A percentile compares a stretch with the other conserved stretches of the same genome.
phyloP scores from a whole-genome alignment of 1,284 basidiomycete species.

The Melampsora larici-populina region DNA sequence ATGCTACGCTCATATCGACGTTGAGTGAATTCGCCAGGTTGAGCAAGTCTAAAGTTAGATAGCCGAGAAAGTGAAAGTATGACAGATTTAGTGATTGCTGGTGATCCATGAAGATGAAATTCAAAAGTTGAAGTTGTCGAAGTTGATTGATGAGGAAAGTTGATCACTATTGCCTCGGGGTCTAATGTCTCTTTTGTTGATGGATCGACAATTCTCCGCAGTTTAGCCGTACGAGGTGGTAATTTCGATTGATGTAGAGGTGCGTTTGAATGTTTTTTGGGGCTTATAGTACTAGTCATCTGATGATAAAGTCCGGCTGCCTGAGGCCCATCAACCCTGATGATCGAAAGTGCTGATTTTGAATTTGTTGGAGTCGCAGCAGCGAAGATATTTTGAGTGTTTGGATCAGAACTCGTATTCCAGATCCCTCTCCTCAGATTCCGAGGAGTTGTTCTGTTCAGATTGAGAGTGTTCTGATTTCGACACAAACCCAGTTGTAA shows the following conservation, averaged over 20 bases:
- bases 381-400: slow-evolving; percentile 69
- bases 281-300: slow-evolving; percentile 57
- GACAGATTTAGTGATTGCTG: slow-evolving; percentile 69
- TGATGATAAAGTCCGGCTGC: slow-evolving; percentile 62
- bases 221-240: slow-evolving; percentile 65
- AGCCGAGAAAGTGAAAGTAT: slow-evolving; percentile 64
- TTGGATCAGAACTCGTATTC: slow-evolving; percentile 10
- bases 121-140: slow-evolving; percentile 61
- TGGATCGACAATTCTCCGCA: slow-evolving; percentile 69
- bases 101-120: slow-evolving; percentile 80
- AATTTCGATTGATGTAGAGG: background rate
- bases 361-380: slow-evolving; percentile 72
- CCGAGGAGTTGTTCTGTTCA: background rate
- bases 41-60: slow-evolving; percentile 67
- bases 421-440: background rate
- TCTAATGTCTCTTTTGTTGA: slow-evolving; percentile 66
- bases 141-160: slow-evolving; percentile 17
- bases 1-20: slow-evolving; percentile 74
- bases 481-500: no score
- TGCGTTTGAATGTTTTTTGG: background rate
- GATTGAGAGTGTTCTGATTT: no score
- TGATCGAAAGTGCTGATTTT: slow-evolving; percentile 73
- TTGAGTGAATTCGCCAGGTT: slow-evolving; percentile 80
- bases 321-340: slow-evolving; percentile 75
- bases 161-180: slow-evolving; percentile 49